Evolutionary conservation across 2,329 filamentous ascomycete species (phyloP), one percentile per base, ranked within the genome.

Genomic region (Sporothrix euskadiensis): DNA sequence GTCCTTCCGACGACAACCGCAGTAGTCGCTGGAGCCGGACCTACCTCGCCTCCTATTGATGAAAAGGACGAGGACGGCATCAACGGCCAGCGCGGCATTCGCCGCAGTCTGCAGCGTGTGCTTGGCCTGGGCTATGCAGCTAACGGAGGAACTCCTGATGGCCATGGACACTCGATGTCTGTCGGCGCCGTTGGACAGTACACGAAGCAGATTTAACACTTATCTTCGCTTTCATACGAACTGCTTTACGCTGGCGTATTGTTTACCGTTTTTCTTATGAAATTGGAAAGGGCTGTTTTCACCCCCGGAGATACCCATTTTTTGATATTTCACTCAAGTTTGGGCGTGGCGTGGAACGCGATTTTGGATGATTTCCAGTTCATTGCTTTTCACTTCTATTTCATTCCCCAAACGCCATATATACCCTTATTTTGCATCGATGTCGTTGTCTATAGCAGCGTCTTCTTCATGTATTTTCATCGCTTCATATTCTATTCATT

Each of bases 31-130:
- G 26, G 47, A 30, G 30, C n/a, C 19, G 39, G 35, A 9, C 30
- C 70, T 1, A 19, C 54, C 10, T 39, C 35, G 30, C 19, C 41
- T 22, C 19, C 63, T 16, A 61, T 71, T 22, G 75, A 73, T 5
- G 73, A 75, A 19, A 63, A 71, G 22, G 73, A 68, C 4, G 71
- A 57, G 12, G 74, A 75, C 49, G 63, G 49, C 3, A 69, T 26
- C 56, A 71, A 69, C 19, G 71, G 70, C 32, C 63, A 75, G 44
- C 81, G 78, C 72, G 79, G 79, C 8, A 77, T 83, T 66, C 78
- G 78, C 52, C 80, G 77, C 72, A 81, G 81, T 68, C 61, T 83
- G 32, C 81, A 82, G 71, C 78, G 79, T 19, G 81, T 81, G 3
- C 75, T 83, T 12, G 80, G 81, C 0, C 74, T 83, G 1, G 79